Conservation (phyloP, 2,329 filamentous ascomycete species). For the Aspergillus ustus region DNA sequence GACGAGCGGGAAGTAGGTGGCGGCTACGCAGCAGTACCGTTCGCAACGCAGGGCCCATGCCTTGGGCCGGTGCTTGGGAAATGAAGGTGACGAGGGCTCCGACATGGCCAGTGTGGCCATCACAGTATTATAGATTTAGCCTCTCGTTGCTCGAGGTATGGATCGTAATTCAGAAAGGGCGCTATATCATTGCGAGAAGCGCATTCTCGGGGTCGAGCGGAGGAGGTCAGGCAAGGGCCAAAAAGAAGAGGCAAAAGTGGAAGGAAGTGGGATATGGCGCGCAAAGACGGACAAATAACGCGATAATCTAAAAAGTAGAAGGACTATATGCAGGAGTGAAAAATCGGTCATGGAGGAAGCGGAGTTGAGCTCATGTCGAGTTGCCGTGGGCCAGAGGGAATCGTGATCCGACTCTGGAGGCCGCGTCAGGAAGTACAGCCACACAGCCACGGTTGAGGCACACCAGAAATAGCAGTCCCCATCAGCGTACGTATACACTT, state of each 20-base stretch:
- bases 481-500: background rate
- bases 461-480: background rate
- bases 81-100: constrained; percentile 45
- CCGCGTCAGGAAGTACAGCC: background rate
- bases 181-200: constrained; percentile 2
- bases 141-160: background rate
- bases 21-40: constrained; percentile 78
- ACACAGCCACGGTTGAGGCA: constrained; percentile 8
- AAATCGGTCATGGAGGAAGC: background rate
- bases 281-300: background rate
- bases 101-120: constrained; percentile 47
- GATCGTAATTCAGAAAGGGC: background rate
- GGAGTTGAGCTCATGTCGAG: constrained; percentile 1
- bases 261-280: background rate
- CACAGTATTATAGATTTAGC: constrained; percentile 11
- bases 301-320: background rate
- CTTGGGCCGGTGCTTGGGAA: constrained; percentile 47
- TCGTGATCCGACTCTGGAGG: background rate
- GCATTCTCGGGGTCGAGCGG: background rate
- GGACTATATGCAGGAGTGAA: background rate
- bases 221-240: background rate
- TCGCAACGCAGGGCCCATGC: constrained; percentile 62
- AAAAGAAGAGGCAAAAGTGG: background rate
- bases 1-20: constrained; percentile 81
- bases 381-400: background rate